phyloP scores from a whole-genome alignment of 2,329 filamentous ascomycete genomes.

The Zymoseptoria crescenta region DNA sequence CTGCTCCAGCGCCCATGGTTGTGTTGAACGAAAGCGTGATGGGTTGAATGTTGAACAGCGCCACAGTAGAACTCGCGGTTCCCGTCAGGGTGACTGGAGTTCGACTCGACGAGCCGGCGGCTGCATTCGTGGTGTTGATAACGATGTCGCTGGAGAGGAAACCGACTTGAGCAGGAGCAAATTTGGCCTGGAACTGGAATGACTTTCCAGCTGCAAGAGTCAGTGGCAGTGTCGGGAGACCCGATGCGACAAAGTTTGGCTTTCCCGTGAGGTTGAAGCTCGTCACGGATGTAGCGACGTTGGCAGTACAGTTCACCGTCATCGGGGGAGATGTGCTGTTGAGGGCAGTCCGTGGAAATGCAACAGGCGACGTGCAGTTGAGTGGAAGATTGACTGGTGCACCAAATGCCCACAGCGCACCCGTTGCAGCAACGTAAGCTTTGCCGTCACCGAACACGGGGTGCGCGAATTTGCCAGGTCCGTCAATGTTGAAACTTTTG shows the following conservation, averaged over 20 bases:
- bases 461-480: constrained; percentile 3
- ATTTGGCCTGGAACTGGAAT: constrained; percentile 5
- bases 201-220: not conserved
- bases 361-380: constrained; percentile 4
- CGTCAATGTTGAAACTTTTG: constrained; percentile 3
- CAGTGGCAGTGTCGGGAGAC: constrained; percentile 1
- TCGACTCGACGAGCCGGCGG: constrained; percentile 2
- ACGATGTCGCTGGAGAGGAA: constrained; percentile 4
- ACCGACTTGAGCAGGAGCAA: constrained; percentile 2
- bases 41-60: constrained; percentile 1
- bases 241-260: constrained; percentile 3
- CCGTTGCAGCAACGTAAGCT: constrained; percentile 3
- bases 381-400: constrained; percentile 4
- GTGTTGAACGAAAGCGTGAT: constrained; percentile 1
- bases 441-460: constrained; percentile 2
- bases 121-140: constrained; percentile 3
- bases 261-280: constrained; percentile 2
- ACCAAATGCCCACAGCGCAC: constrained; percentile 5
- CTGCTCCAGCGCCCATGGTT: constrained; percentile 1
- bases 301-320: constrained; percentile 1
- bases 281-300: constrained; percentile 3
- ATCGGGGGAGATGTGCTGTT: constrained; percentile 3
- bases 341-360: constrained; percentile 3
- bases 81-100: constrained; percentile 4
- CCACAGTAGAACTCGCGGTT: constrained; percentile 1